Conservation (phyloP, 2,329 filamentous ascomycete genomes). For the Talaromyces sp. region DNA sequence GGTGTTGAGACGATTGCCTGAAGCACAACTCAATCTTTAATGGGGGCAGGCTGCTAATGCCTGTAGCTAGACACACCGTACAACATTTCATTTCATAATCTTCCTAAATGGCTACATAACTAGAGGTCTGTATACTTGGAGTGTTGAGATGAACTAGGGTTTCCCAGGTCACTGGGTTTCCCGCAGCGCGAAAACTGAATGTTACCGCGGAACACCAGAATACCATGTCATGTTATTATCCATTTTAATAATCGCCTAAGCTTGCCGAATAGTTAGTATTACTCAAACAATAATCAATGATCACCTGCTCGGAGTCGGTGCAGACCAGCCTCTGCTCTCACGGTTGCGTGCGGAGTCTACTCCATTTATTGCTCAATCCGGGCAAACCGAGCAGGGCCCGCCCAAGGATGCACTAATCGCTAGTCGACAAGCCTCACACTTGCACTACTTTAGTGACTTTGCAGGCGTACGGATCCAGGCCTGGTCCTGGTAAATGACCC, state of each 20-base stretch:
- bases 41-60: neutral
- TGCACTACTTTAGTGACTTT: neutral
- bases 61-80: neutral
- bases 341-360: neutral
- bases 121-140: neutral
- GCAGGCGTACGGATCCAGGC: neutral
- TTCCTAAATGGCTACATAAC: neutral
- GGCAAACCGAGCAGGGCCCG: neutral
- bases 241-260: neutral
- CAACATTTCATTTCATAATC: neutral
- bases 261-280: neutral
- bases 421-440: neutral
- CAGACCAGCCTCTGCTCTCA: no score
- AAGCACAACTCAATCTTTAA: neutral
- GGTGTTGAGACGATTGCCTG: neutral
- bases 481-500: neutral
- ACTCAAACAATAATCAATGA: neutral
- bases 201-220: neutral
- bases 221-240: neutral
- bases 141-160: neutral
- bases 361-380: neutral
- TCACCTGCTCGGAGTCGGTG: neutral
- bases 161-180: neutral
- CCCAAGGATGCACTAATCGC: neutral
- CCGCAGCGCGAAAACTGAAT: no score